Conservation (phyloP, 176 grass and related monocot genomes). For the Ampelocalamus luodianensis region DNA sequence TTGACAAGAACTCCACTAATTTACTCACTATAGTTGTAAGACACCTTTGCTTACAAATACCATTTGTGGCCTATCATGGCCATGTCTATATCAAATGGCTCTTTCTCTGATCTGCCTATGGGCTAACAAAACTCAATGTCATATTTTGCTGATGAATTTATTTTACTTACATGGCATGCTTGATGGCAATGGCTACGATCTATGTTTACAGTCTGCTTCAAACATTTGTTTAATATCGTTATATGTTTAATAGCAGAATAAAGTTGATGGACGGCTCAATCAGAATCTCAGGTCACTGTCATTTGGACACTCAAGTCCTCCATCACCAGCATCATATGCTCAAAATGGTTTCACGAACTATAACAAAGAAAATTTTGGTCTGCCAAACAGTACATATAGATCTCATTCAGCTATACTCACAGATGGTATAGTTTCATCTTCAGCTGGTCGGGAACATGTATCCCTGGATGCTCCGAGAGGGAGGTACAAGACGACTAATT, state of each 20-base stretch:
- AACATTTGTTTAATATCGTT: conserved; percentile 40
- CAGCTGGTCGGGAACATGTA: conserved; percentile 61
- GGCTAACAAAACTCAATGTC: conserved; percentile 1
- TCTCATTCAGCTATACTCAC: conserved; percentile 57
- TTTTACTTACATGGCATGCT: conserved; percentile 8
- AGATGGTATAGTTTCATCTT: conserved; percentile 67
- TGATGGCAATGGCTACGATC: conserved; percentile 13
- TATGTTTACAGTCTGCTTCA: conserved; percentile 33
- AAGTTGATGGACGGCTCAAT: conserved; percentile 61
- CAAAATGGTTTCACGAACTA: conserved; percentile 67
- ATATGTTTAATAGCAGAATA: conserved; percentile 60
- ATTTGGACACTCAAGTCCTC: conserved; percentile 71
- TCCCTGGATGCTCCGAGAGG: conserved; percentile 61
- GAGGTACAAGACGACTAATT: conserved; percentile 61
- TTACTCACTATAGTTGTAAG: not conserved
- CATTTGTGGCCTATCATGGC: not conserved
- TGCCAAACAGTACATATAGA: conserved; percentile 50
- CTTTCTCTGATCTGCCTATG: conserved; percentile 15
- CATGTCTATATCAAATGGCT: not conserved
- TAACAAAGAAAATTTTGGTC: conserved; percentile 54
- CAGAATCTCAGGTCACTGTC: conserved; percentile 75
- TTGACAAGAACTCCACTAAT: not conserved
- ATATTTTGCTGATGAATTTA: not conserved
- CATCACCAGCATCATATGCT: conserved; percentile 54
- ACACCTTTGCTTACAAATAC: conserved; percentile 1